Conservation (phyloP, 306 rosid species). For the Delonix regia region DNA sequence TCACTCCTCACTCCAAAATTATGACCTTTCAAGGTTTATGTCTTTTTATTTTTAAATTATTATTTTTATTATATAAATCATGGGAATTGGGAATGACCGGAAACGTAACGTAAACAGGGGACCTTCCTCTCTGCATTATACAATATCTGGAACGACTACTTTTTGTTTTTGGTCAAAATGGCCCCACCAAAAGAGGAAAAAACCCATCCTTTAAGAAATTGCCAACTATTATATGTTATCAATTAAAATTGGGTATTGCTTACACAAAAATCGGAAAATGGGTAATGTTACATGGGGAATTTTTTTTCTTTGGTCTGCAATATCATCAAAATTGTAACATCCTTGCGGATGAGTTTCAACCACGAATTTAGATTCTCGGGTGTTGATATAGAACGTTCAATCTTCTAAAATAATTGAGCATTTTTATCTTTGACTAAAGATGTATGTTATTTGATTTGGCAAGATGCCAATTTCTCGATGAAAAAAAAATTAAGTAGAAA, state of each 20-base stretch:
- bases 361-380: neutral
- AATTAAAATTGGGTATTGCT: neutral
- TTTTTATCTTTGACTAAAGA: neutral
- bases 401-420: neutral
- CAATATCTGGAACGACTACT: slow-evolving; percentile 4
- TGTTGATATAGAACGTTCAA: neutral
- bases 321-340: neutral
- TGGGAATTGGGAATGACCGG: neutral
- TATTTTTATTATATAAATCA: neutral
- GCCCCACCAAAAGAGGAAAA: neutral
- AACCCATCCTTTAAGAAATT: neutral
- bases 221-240: neutral
- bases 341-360: neutral
- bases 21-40: neutral
- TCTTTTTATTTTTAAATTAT: neutral
- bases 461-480: neutral
- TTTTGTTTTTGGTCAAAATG: neutral
- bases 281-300: neutral
- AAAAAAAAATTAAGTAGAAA: too few relatives aligned
- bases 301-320: neutral
- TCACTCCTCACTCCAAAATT: neutral
- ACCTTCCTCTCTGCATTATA: neutral
- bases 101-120: neutral
- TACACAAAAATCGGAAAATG: neutral
- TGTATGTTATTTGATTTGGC: neutral